A percentile compares a stretch with the other conserved stretches of the same genome.
Evolutionary conservation across 1,284 basidiomycete genomes (phyloP).

Genomic region (Ganoderma resinaceum): DNA sequence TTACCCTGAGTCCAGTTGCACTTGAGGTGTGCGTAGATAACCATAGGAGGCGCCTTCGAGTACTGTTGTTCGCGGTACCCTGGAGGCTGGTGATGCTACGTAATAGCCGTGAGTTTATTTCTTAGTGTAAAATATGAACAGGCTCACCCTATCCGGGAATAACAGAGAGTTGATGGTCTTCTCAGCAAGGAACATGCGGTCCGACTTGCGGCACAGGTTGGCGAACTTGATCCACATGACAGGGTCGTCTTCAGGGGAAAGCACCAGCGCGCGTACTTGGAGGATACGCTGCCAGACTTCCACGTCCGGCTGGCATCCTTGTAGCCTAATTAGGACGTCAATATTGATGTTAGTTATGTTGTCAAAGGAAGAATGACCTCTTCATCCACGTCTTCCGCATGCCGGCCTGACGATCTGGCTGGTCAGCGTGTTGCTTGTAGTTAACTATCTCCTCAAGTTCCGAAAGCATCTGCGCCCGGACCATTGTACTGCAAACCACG

Average conservation of each 20-base stretch:
- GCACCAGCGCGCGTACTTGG: constrained; percentile 94
- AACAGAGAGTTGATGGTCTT: constrained; percentile 96
- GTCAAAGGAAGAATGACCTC: constrained; percentile 54
- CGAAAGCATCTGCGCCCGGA: constrained; percentile 98
- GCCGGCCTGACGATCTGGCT: constrained; percentile 87
- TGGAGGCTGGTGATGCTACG: constrained; percentile 28
- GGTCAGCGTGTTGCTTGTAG: constrained; percentile 95
- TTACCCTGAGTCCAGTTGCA: constrained; percentile 95
- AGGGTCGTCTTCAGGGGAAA: constrained; percentile 94
- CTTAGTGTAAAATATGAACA: not conserved
- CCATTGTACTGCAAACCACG: constrained; percentile 76
- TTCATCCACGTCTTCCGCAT: constrained; percentile 97
- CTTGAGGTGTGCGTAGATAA: constrained; percentile 97
- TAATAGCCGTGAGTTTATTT: not conserved
- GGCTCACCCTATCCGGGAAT: constrained; percentile 65
- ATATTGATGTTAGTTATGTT: constrained; percentile 47
- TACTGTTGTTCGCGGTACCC: constrained; percentile 52
- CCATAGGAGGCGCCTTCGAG: constrained; percentile 89
- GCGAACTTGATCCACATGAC: constrained; percentile 98
- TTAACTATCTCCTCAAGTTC: constrained; percentile 98
- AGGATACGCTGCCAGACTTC: constrained; percentile 99
- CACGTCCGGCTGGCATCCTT: constrained; percentile 97
- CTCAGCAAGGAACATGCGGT: constrained; percentile 89
- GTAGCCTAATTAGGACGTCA: constrained; percentile 49
- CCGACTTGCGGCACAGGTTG: constrained; percentile 87